Percentiles rank a stretch among this genome's conserved stretches.
Evolutionary conservation across 768 basidiomycete genomes (phyloP).

Genomic region (Tylopilus sp.): DNA sequence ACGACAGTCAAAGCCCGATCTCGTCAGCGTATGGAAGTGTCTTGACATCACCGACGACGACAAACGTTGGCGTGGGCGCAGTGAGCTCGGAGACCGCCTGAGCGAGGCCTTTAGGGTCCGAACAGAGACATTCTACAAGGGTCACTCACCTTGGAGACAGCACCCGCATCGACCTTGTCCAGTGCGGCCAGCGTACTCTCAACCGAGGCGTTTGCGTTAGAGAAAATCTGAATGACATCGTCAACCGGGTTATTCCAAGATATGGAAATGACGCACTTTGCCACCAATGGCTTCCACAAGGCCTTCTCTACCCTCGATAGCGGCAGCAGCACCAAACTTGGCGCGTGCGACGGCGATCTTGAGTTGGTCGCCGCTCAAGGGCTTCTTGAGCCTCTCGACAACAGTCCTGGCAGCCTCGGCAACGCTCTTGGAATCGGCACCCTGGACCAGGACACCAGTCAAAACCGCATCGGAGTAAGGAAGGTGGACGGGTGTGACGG

Average conservation of each 20-base stretch:
- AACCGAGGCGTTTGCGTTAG: slow-evolving; percentile 51
- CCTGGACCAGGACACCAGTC: slow-evolving; percentile 80
- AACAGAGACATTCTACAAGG: no score
- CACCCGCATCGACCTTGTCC: slow-evolving; percentile 62
- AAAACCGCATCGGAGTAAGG: slow-evolving; percentile 92
- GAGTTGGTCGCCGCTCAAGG: slow-evolving; percentile 63
- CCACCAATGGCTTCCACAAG: slow-evolving; percentile 57
- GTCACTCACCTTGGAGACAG: slow-evolving; percentile 62
- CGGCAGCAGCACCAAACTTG: slow-evolving; percentile 75
- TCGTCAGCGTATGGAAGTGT: slow-evolving; percentile 82
- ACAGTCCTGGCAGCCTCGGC: slow-evolving; percentile 67
- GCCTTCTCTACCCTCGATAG: slow-evolving; percentile 68
- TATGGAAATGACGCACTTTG: slow-evolving; percentile 45
- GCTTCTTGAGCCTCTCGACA: slow-evolving; percentile 59
- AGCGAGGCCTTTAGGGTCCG: no score
- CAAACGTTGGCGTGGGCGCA: slow-evolving; percentile 79
- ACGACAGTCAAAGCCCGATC: slow-evolving; percentile 58
- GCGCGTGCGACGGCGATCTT: slow-evolving; percentile 84
- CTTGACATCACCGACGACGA: slow-evolving; percentile 77
- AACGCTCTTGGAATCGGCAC: slow-evolving; percentile 56
- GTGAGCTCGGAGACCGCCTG: slow-evolving; percentile 62
- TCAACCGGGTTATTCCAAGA: neutral
- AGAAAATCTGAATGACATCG: slow-evolving; percentile 50
- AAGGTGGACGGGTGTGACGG: slow-evolving; percentile 71
- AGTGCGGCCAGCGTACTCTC: slow-evolving; percentile 64